These are phyloP conservation scores for Ormosia semicastrata DNA, from an alignment of 306 rosid genomes.

Conservation along the genomic window DNA sequence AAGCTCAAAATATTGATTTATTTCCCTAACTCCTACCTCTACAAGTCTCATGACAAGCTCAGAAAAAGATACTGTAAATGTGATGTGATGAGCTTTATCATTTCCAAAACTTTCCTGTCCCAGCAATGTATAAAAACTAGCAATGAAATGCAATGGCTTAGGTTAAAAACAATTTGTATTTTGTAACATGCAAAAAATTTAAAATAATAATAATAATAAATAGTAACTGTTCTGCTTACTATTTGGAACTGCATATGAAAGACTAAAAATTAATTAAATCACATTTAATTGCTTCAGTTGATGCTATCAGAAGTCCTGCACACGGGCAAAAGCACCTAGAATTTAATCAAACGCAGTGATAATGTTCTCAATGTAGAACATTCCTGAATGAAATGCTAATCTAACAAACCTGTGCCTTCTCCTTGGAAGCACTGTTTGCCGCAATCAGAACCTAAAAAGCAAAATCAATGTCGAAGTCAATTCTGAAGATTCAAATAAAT, in stretches of 20 bases:
- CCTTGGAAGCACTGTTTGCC: slow-evolving; percentile 79
- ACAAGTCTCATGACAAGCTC: neutral
- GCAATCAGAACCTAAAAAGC: slow-evolving; percentile 78
- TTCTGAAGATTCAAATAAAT: slow-evolving; percentile 8
- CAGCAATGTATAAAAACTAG: neutral
- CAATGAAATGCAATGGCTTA: neutral
- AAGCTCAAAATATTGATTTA: neutral
- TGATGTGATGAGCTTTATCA: neutral
- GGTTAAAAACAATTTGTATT: neutral
- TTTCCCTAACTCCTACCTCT: neutral
- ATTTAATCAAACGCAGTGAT: neutral
- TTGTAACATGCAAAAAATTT: neutral
- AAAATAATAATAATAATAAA: too few relatives aligned
- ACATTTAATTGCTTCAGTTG: neutral
- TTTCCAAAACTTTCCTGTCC: neutral
- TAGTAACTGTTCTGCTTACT: neutral
- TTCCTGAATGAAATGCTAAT: neutral
- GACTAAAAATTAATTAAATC: neutral
- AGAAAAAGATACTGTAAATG: neutral
- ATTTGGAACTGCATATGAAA: neutral
- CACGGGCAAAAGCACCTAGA: neutral
- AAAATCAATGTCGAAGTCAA: slow-evolving; percentile 23
- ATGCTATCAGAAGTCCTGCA: slow-evolving; percentile 4
- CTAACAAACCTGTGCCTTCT: slow-evolving; percentile 82
- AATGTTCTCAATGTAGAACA: neutral